phyloP scores from a whole-genome alignment of 2,329 filamentous ascomycete genomes.

The Fusarium duplospermum region DNA sequence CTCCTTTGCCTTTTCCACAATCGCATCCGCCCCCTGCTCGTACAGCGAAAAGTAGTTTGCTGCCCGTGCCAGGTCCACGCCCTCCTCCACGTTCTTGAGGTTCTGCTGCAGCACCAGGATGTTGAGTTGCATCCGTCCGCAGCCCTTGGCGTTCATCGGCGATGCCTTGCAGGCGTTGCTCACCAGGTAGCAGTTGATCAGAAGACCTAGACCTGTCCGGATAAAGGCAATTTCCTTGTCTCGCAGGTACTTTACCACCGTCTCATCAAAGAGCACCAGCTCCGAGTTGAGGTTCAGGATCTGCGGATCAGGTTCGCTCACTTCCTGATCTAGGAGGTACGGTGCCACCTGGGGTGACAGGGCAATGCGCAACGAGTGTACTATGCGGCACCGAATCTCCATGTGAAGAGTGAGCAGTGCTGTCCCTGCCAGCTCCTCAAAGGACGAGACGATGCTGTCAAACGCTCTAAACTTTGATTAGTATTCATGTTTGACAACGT shows the following conservation, averaged over 20 bases:
- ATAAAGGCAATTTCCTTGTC: constrained; percentile 79
- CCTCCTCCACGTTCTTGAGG: constrained; percentile 88
- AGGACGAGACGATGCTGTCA: constrained; percentile 86
- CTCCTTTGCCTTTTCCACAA: constrained; percentile 71
- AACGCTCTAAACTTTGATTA: constrained; percentile 70
- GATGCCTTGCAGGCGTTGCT: constrained; percentile 76
- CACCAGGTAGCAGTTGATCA: constrained; percentile 85
- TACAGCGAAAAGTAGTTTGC: constrained; percentile 78
- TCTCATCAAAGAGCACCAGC: constrained; percentile 89
- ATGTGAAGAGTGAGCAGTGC: constrained; percentile 88
- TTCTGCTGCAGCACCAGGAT: constrained; percentile 96
- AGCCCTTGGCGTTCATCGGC: constrained; percentile 86
- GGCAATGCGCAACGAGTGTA: constrained; percentile 78
- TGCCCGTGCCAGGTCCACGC: constrained; percentile 71
- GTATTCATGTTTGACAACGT: constrained; percentile 11
- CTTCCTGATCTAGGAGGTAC: constrained; percentile 76
- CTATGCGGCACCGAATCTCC: constrained; percentile 86
- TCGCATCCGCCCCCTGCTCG: constrained; percentile 71
- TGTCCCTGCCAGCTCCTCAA: constrained; percentile 81
- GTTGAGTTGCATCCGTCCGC: constrained; percentile 90
- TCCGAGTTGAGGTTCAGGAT: constrained; percentile 87
- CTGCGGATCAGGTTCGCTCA: constrained; percentile 80
- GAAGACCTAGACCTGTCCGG: constrained; percentile 77
- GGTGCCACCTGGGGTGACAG: constrained; percentile 71
- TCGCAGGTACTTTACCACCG: constrained; percentile 78